phyloP scores from a whole-genome alignment of 805 yeast genomes.

The Kodamaea hsintzibuensis region DNA sequence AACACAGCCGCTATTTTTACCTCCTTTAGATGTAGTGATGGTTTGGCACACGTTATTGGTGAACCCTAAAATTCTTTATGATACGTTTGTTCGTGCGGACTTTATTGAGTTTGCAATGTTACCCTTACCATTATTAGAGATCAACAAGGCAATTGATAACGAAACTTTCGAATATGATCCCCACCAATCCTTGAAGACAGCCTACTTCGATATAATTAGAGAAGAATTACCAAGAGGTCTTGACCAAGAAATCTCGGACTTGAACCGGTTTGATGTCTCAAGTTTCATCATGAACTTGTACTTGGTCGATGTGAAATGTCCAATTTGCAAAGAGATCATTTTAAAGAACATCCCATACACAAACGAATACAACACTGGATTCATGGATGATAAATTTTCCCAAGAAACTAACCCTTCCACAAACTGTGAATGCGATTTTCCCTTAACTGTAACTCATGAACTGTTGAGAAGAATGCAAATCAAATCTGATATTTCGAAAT shows the following conservation, averaged over 20 bases:
- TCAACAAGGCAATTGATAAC: conserved; percentile 12
- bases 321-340: conserved; percentile 14
- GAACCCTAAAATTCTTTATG: conserved; percentile 19
- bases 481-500: background rate
- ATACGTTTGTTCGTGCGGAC: conserved; percentile 16
- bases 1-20: conserved; percentile 10
- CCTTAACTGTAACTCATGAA: conserved; percentile 17
- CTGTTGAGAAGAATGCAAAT: conserved; percentile 19
- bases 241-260: conserved; percentile 4
- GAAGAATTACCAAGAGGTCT: background rate
- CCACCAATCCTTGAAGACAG: background rate
- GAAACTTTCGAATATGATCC: conserved; percentile 15
- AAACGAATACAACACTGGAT: conserved; percentile 14
- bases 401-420: background rate
- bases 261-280: conserved; percentile 5
- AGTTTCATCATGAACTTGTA: conserved; percentile 7
- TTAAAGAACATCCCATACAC: conserved; percentile 12
- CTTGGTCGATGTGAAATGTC: conserved; percentile 15
- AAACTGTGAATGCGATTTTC: background rate
- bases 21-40: conserved; percentile 25
- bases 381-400: conserved; percentile 14
- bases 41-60: conserved; percentile 26
- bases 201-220: conserved; percentile 10
- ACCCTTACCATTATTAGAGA: conserved; percentile 22
- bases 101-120: conserved; percentile 16